Evolutionary conservation across 495 filamentous ascomycete species (phyloP), one percentile per base, ranked within the genome.

Genomic region (Neurospora tetraspora): DNA sequence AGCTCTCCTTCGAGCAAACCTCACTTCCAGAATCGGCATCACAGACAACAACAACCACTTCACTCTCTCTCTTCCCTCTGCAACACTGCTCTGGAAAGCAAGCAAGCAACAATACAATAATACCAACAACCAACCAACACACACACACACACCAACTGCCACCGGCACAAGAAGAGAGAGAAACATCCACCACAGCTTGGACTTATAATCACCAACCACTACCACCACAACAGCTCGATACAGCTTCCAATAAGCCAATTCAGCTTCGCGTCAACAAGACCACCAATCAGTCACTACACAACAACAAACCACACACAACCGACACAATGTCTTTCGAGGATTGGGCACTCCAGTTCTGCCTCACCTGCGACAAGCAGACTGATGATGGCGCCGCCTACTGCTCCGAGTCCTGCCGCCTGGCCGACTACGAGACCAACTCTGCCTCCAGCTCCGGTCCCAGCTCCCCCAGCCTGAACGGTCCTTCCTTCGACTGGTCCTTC

Each of bases 271-370:
- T 14, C 73, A 3, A 53, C 10, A 40, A 53, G 16, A 31, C 27
- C 27, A 34, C 23, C 69, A 42, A 69, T 43, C 8, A 39, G 45
- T 47, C 74, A 72, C 38, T 34, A 34, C 31, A 34, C 31, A 34
- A 34, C 31, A 34, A 34, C 31, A 34, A 34, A 34, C 31, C 71
- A 76, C 71, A 75, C 69, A 70, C 68, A 47, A 39, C 71, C 69
- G 70, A 59, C 80, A 84, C 79, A 76, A 86, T 87, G 84, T 85
- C 84, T 76, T 90, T 90, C 84, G 53, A 61, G 53, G 88, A 92
- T 75, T 98, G 95, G 94, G 93, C 91, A 74, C 92, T 89, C 75
- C 93, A 97, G 81, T 97, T 92, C 88, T 98, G 95, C 85, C 90
- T 98, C 73, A 90, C 91, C 85, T 98, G 95, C 86, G 95, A 98